Conservation (phyloP, 1,284 basidiomycete genomes). For the Thecaphora frezii region DNA sequence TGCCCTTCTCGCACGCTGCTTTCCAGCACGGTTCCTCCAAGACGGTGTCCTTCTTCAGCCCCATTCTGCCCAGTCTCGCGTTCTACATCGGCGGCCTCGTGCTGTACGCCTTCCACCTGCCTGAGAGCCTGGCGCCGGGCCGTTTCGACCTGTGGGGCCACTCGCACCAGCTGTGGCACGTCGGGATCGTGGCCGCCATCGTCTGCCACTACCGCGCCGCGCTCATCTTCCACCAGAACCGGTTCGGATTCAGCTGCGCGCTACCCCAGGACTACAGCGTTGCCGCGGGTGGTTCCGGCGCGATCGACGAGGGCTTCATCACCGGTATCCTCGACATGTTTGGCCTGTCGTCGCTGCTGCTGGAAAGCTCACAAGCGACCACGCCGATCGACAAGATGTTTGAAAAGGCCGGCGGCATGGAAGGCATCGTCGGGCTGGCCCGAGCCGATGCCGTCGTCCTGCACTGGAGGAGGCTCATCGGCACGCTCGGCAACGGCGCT, state of each 20-base stretch:
- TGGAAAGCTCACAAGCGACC: constrained; percentile 8
- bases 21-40: constrained; percentile 50
- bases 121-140: constrained; percentile 52
- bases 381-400: constrained; percentile 31
- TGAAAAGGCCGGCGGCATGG: constrained; percentile 37
- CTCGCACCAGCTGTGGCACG: constrained; percentile 57
- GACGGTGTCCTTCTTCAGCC: constrained; percentile 48
- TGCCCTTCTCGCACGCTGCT: constrained; percentile 52
- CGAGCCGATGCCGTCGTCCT: constrained; percentile 43
- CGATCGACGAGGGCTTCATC: neutral
- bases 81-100: constrained; percentile 52
- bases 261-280: constrained; percentile 11
- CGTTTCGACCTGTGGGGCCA: constrained; percentile 53
- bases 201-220: constrained; percentile 52
- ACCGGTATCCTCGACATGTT: neutral
- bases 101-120: constrained; percentile 53
- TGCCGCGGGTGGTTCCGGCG: constrained; percentile 1
- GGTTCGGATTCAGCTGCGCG: constrained; percentile 52
- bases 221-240: constrained; percentile 47
- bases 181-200: constrained; percentile 54
- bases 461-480: constrained; percentile 40
- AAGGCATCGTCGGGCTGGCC: constrained; percentile 40
- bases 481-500: constrained; percentile 38
- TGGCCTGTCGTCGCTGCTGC: constrained; percentile 8
- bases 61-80: constrained; percentile 48